Base-by-base conservation (phyloP, 176 grass and related monocot genomes). In the Eleusine coracana region DNA sequence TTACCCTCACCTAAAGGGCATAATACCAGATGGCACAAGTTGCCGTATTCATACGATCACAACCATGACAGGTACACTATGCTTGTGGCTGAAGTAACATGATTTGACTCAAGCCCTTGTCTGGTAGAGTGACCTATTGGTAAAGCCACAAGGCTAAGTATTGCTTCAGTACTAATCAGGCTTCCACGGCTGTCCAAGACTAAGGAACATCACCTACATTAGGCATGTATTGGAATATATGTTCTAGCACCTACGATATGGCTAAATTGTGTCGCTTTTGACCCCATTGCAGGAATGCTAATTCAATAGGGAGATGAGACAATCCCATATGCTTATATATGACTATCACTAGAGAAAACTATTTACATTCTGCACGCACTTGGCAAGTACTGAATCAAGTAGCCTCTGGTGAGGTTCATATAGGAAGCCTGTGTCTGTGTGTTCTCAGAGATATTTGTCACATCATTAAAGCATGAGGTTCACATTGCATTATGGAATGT, bases 31-130 rank as follows among this genome's bases (percentile, higher is more conserved):
- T 28, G 13, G 66, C 85, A 80, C 7, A 17, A 63, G 81, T 52
- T 85, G 31, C 34, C 15, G 42, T 56, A 76, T 76, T 76, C n/a
- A 11, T 46, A 38, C 42, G 31, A 34, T 25, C 68, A 67, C 55
- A 14, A 34, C 74, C 75, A 66, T 78, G 58, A 79, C 31, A 34
- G 31, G 31, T 2, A 23, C 66, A 60, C 5, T 46, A 31, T 18
- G 61, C 70, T 64, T 75, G 51, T 69, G 25, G 29, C 51, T 25
- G 74, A 83, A 73, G 79, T 48, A 83, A 76, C 70, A 70, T 85
- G 77, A 36, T 70, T 70, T 85, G 76, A 76, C 36, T 81, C 70
- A 65, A 81, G 51, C 55, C 51, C 18, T 81, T 85, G 71, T 70
- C 65, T 45, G 37, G 14, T 42, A 76, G 27, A 69, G 28, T 70